Base-by-base conservation (phyloP, 352 stramenopile species). In the Globisporangium middletonii region DNA sequence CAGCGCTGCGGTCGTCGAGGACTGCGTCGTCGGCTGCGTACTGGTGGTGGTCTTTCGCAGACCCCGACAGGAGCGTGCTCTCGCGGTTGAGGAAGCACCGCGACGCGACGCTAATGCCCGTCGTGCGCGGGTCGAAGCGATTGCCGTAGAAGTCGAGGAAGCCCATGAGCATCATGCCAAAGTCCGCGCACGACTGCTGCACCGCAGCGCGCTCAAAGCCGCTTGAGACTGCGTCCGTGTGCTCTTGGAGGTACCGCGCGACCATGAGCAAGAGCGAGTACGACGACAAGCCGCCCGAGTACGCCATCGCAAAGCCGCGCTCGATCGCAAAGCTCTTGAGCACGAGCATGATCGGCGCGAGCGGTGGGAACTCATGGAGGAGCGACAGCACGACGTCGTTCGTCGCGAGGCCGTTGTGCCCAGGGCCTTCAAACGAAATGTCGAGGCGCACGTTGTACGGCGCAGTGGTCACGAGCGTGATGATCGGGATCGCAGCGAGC, bases 141-240 rank as follows among this genome's bases (percentile, higher is more conserved):
- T 98, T 99, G 19, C 96, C 96, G 68, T 98, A 99, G 63, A 98
- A 99, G 57, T 99, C 94, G 11, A 99, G 77, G 57, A 99, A 97
- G 0, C 94, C 95, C 84, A 98, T 97, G 1, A 99, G 75, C 55
- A 98, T 82, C 41, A 97, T 92, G 27, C 96, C 96, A 57, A 96
- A 97, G 62, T 99, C 95, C 4, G 85, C 75, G 23, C 73, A 75
- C 30, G 84, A 86, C n/a, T 82, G 75, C 23, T 83, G 72, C 8
- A 84, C 77, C 26, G 76, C 73, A 15, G 71, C 67, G 16, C 75
- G 81, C 26, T 80, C 77, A 62, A 84, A 85, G 18, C 80, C 79
- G 53, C 75, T 80, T 12, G 76, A 65, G 64, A 83, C 75, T 4
- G 72, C 83, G 52, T 92, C 83, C 23, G 71, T 87, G 59, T 91